Evolutionary conservation across 257 asterid genomes (phyloP).

Genomic region (Perilla frutescens): DNA sequence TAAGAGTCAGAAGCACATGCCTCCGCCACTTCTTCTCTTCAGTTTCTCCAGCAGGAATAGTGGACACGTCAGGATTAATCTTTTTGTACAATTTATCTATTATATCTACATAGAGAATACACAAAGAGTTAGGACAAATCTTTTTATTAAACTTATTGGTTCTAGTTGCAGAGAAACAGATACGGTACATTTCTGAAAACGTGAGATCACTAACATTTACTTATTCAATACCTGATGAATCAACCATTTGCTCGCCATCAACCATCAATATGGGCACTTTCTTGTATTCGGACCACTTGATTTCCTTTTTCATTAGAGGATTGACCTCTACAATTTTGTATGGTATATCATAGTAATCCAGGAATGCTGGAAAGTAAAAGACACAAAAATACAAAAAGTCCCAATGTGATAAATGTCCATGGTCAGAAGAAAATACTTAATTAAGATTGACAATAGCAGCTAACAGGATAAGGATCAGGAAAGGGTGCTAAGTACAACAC

Average conservation of each 20-base stretch:
- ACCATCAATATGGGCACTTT: constrained; percentile 93
- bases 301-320: constrained; percentile 89
- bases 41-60: constrained; percentile 47
- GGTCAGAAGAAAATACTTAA: background rate
- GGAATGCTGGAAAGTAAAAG: constrained; percentile 61
- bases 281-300: constrained; percentile 92
- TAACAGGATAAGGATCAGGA: constrained; percentile 3
- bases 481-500: background rate
- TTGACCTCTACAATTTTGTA: constrained; percentile 95
- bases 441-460: background rate
- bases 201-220: background rate
- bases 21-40: constrained; percentile 95
- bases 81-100: constrained; percentile 61
- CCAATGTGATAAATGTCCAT: background rate
- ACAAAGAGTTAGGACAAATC: constrained; percentile 28
- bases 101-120: constrained; percentile 59
- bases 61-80: constrained; percentile 45
- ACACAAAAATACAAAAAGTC: background rate
- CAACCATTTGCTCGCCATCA: constrained; percentile 87
- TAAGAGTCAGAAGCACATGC: constrained; percentile 46
- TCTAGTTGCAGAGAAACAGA: constrained; percentile 43
- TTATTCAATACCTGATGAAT: constrained; percentile 74
- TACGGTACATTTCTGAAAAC: background rate
- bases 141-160: constrained; percentile 47
- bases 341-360: constrained; percentile 80